Evolutionary conservation across 768 basidiomycete species (phyloP).

Genomic region (Tulasnella sp.): DNA sequence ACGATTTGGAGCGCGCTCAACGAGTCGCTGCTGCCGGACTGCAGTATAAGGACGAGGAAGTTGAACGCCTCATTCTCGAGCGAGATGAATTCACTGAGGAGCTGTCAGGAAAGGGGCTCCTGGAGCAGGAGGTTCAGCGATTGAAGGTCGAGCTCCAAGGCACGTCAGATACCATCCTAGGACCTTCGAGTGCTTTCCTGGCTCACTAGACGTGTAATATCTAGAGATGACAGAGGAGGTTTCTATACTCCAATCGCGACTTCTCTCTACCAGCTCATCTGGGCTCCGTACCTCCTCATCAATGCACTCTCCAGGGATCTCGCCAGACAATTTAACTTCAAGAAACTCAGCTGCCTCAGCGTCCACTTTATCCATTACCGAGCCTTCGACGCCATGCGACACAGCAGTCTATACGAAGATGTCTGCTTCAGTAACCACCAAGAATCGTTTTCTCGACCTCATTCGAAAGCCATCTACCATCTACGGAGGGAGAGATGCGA

Average conservation of each 20-base stretch:
- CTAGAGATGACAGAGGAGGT: neutral
- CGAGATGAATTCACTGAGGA: slow-evolving; percentile 36
- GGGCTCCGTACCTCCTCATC: neutral
- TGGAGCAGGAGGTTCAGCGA: slow-evolving; percentile 33
- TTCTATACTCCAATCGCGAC: neutral
- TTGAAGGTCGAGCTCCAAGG: slow-evolving; percentile 33
- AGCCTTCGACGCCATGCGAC: neutral
- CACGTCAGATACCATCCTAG: slow-evolving; percentile 19
- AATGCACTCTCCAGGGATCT: neutral
- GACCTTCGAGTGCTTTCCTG: neutral
- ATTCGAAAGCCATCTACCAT: neutral
- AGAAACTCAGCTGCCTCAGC: neutral
- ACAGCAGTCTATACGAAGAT: neutral
- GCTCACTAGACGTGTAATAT: neutral
- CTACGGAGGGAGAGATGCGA: too few relatives aligned
- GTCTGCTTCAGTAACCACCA: neutral
- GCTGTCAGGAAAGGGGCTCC: slow-evolving; percentile 28
- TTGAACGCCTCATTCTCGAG: slow-evolving; percentile 35
- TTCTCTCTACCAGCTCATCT: neutral
- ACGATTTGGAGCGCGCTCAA: slow-evolving; percentile 35
- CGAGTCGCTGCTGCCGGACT: slow-evolving; percentile 24
- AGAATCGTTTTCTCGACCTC: neutral
- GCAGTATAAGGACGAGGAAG: slow-evolving; percentile 26
- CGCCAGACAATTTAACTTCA: neutral
- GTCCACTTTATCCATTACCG: neutral